phyloP scores from a whole-genome alignment of 2,329 filamentous ascomycete species.

The Alternaria tenuissima region DNA sequence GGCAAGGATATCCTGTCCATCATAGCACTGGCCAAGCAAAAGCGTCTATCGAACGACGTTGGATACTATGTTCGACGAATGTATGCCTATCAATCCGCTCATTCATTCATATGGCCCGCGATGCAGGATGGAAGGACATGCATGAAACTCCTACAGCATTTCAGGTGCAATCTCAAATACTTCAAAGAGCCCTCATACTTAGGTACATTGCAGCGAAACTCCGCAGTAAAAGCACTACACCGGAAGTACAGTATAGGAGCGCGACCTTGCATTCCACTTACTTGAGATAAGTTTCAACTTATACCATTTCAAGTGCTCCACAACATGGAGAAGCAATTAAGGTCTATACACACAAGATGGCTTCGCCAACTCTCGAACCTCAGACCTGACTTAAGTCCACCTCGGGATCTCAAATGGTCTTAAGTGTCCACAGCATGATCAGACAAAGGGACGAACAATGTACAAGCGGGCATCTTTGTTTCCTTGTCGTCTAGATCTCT shows the following conservation, averaged over 20 bases:
- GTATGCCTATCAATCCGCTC: background rate
- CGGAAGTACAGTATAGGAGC: background rate
- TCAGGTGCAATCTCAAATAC: background rate
- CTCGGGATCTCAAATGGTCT: background rate
- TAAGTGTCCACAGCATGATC: background rate
- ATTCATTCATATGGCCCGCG: background rate
- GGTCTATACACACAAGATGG: background rate
- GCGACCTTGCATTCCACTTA: background rate
- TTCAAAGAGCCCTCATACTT: background rate
- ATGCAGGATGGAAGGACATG: background rate
- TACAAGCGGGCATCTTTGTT: conserved; percentile 3
- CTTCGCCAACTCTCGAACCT: background rate
- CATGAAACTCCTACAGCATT: background rate
- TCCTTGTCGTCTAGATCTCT: background rate
- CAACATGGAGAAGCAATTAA: background rate
- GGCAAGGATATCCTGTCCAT: background rate
- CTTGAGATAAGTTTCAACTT: background rate
- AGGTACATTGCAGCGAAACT: background rate
- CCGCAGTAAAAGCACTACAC: background rate
- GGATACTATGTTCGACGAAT: background rate
- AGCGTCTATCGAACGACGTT: background rate
- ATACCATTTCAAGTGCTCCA: background rate
- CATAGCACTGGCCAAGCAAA: background rate
- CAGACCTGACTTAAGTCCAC: background rate
- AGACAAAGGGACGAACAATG: conserved; percentile 6